Evolutionary conservation across 1,284 basidiomycete species (phyloP), one percentile per base, ranked within the genome.

Genomic region (Trichosporon ovoides): DNA sequence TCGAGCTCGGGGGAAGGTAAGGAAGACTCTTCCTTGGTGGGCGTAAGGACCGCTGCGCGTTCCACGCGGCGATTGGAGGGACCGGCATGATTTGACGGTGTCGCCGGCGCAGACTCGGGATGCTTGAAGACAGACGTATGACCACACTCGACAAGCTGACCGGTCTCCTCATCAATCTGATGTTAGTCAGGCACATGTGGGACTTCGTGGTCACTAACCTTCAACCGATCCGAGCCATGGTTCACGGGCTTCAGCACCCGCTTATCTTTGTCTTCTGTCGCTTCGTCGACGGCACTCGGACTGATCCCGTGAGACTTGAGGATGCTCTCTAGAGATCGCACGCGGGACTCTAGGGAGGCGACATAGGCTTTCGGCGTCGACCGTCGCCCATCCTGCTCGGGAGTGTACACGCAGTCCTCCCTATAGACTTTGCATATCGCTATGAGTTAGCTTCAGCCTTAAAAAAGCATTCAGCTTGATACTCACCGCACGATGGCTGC

Each of bases 371-470:
- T 65, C 9, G 63, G 60, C 10, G 63, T 55, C 3, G 60, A 59
- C 28, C 63, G 53, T 3, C 63, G 56, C 13, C 63, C 63, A 43
- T 65, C 63, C 56, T 56, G 58, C 20, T 65, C 63, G 9, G 57
- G 55, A 34, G 59, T 60, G 52, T 65, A 65, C 19, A 59, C 58
- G 56, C 63, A 65, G 20, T 62, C 58, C 36, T 65, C 63, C 38
- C 60, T 61, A 55, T 61, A 60, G 13, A 60, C 56, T 37, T 62
- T 62, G 56, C 63, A 65, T 33, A 61, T 64, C 2, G 62, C 62
- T 63, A 43, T 9, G 19, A 14, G 55, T 60, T 31, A 56, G 58
- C n/a, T n/a, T 40, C n/a, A n/a, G n/a, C n/a, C n/a, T 36, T 16
- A 13, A 18, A 36, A 18, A 11, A 20, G n/a, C 9, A 4, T 16